These are phyloP conservation scores for Capsella rubella DNA, from an alignment of 441 rosid species.

Conservation along the genomic window DNA sequence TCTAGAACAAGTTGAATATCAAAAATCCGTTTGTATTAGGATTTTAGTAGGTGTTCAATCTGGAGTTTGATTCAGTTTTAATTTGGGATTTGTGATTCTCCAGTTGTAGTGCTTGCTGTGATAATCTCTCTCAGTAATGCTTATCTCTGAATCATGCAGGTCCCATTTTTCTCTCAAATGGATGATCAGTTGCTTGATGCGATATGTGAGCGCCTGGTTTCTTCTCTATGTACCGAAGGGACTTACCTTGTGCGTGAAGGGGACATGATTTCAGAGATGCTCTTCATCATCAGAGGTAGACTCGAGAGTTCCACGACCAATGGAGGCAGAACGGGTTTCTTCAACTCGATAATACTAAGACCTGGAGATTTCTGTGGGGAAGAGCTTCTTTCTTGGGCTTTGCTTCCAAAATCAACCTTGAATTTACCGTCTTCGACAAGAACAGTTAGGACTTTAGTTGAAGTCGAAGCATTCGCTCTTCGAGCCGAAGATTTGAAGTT, in stretches of 20 bases:
- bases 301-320: slow-evolving; percentile 93
- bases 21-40: background rate
- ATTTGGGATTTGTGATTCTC: background rate
- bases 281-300: slow-evolving; percentile 83
- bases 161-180: slow-evolving; percentile 97
- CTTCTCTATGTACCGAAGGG: slow-evolving; percentile 77
- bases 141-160: slow-evolving; percentile 52
- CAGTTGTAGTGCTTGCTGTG: background rate
- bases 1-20: background rate
- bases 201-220: slow-evolving; percentile 74
- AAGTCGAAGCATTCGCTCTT: slow-evolving; percentile 91
- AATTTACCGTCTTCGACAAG: slow-evolving; percentile 93
- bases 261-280: slow-evolving; percentile 87
- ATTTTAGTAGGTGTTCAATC: background rate
- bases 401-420: slow-evolving; percentile 79
- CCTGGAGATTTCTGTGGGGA: slow-evolving; percentile 95
- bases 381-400: slow-evolving; percentile 90
- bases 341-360: slow-evolving; percentile 71
- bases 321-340: slow-evolving; percentile 96
- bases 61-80: background rate
- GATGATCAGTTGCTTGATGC: slow-evolving; percentile 94
- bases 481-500: slow-evolving; percentile 93
- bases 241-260: slow-evolving; percentile 95
- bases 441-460: slow-evolving; percentile 79
- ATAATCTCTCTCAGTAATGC: background rate